Conservation (phyloP, 495 filamentous ascomycete genomes). For the Xylaria palmicola region DNA sequence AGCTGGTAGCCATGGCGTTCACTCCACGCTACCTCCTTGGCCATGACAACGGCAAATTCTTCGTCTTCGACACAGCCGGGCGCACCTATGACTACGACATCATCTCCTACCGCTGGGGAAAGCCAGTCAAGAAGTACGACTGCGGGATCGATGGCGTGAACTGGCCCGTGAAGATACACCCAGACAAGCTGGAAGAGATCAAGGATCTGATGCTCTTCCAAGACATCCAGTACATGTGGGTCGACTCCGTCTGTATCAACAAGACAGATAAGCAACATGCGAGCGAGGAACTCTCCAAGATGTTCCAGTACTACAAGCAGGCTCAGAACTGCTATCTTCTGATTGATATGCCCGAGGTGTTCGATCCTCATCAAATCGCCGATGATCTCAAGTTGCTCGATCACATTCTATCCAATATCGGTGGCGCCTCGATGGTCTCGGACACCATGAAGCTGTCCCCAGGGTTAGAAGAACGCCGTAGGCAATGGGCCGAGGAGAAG, state of each 20-base stretch:
- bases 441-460: not conserved
- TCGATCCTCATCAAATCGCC: not conserved
- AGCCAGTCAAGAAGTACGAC: not conserved
- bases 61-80: not conserved
- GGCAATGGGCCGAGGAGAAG: not conserved
- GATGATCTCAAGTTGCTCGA: not conserved
- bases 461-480: not conserved
- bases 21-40: not conserved
- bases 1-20: not conserved
- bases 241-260: constrained; percentile 19
- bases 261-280: not conserved
- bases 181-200: not conserved
- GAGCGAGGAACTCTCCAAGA: not conserved
- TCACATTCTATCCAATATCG: not conserved
- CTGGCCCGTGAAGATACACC: not conserved
- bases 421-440: not conserved
- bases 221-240: constrained; percentile 17
- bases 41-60: not conserved
- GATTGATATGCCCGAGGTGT: not conserved
- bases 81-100: not conserved
- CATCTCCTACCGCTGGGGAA: not conserved
- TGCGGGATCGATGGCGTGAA: not conserved
- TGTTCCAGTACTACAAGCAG: not conserved
- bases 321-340: not conserved
- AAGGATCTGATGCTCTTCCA: not conserved